phyloP scores from a whole-genome alignment of 163 green algal genomes.

The Scenedesmus sp. region DNA sequence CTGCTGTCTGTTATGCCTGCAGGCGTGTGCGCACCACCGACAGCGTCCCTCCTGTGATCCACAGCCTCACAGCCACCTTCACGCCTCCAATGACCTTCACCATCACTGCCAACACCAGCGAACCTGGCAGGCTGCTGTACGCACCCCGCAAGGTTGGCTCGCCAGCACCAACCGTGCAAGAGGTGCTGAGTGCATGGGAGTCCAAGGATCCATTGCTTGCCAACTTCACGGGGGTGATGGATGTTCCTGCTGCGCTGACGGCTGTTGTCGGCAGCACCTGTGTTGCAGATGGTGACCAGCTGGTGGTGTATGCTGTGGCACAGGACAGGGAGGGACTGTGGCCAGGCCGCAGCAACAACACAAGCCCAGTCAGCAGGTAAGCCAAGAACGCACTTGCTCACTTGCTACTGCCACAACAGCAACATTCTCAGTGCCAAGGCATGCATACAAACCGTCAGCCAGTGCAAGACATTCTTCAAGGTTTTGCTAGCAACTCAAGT shows the following conservation, averaged over 20 bases:
- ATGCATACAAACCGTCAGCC: no score
- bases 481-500: no score
- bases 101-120: constrained; percentile 38
- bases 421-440: no score
- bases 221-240: constrained; percentile 46
- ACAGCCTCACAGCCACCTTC: constrained; percentile 32
- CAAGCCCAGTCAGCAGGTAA: constrained; percentile 53
- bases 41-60: constrained; percentile 47
- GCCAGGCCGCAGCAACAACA: constrained; percentile 50
- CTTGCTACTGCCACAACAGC: not conserved
- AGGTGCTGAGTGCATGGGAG: constrained; percentile 36
- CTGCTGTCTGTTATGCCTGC: not conserved
- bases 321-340: constrained; percentile 56
- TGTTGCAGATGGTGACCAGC: constrained; percentile 42
- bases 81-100: constrained; percentile 48
- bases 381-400: not conserved
- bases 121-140: constrained; percentile 49
- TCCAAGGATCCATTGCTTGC: not conserved
- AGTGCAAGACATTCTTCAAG: no score
- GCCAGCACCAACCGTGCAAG: constrained; percentile 43
- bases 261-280: constrained; percentile 6
- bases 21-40: constrained; percentile 53
- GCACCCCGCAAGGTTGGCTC: not conserved
- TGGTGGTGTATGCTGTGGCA: constrained; percentile 56
- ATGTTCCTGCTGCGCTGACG: constrained; percentile 1